Conservation (phyloP, 306 rosid species). For the Gleditsia sinensis region DNA sequence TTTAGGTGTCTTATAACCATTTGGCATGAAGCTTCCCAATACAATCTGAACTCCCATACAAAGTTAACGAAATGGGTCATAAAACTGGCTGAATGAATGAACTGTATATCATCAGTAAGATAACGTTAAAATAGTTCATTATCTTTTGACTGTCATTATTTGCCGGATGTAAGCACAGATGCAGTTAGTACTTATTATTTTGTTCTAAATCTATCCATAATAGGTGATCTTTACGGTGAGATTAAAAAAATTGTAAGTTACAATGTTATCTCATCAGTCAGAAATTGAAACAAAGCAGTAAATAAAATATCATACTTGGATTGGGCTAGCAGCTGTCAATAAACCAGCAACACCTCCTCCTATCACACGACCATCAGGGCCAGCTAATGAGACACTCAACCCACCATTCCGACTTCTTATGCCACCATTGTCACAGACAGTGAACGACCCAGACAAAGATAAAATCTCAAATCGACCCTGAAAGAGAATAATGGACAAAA, state of each 20-base stretch:
- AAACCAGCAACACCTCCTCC: slow-evolving; percentile 85
- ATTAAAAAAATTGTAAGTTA: not conserved
- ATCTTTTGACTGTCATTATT: not conserved
- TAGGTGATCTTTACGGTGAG: not conserved
- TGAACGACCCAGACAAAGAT: slow-evolving; percentile 74
- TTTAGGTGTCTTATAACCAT: slow-evolving; percentile 52
- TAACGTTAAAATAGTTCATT: not conserved
- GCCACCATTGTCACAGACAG: slow-evolving; percentile 44
- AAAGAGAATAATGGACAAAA: slow-evolving; percentile 26
- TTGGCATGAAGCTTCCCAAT: slow-evolving; percentile 72
- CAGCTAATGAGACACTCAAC: slow-evolving; percentile 74
- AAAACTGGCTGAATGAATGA: no score
- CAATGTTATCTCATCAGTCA: not conserved
- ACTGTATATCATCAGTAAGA: no score
- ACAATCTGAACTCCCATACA: slow-evolving; percentile 53
- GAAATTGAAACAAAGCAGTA: not conserved
- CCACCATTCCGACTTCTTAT: slow-evolving; percentile 60
- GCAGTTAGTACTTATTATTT: not conserved
- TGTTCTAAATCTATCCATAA: slow-evolving; percentile 11
- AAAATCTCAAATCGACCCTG: slow-evolving; percentile 91
- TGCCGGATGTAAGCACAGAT: slow-evolving; percentile 6
- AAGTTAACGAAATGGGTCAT: no score
- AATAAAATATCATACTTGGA: slow-evolving; percentile 51
- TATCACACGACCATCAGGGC: slow-evolving; percentile 78
- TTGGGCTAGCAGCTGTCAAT: slow-evolving; percentile 77